A percentile compares a stretch with the other conserved stretches of the same genome.
These are phyloP conservation scores for Aegilops umbellulata DNA, from an alignment of 176 grass and related monocot genomes.

Conservation along the genomic window DNA sequence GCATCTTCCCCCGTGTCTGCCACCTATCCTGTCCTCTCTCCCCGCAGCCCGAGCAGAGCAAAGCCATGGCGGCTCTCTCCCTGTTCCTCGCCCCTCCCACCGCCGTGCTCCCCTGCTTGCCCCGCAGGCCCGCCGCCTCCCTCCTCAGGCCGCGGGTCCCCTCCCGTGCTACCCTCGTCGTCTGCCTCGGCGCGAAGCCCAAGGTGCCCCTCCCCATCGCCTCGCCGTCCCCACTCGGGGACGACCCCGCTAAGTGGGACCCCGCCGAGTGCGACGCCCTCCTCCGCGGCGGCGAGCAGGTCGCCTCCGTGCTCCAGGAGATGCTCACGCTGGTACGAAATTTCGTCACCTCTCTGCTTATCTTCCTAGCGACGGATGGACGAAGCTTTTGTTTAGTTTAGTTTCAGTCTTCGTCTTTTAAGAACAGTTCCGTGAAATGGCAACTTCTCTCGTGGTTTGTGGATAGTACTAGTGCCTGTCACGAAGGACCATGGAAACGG, in stretches of 20 bases:
- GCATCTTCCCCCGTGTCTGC: background rate
- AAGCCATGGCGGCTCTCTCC: constrained; percentile 41
- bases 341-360: background rate
- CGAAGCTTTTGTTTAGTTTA: too few relatives aligned
- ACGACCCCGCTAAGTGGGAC: constrained; percentile 53
- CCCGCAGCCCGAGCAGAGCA: background rate
- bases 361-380: too few relatives aligned
- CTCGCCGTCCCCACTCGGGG: constrained; percentile 24
- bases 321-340: constrained; percentile 76
- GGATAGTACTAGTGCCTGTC: background rate
- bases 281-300: constrained; percentile 90
- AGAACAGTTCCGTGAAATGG: too few relatives aligned
- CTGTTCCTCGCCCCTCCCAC: constrained; percentile 1
- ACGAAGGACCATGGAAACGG: background rate
- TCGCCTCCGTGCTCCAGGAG: constrained; percentile 89
- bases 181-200: constrained; percentile 29
- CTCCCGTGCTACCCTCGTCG: background rate
- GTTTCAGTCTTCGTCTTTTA: background rate
- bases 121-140: constrained; percentile 4
- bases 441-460: background rate
- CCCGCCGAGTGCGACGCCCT: constrained; percentile 63
- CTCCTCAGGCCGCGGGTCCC: background rate
- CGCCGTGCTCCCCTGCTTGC: background rate
- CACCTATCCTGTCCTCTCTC: background rate
- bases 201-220: constrained; percentile 49